A percentile compares a stretch with the other conserved stretches of the same genome.
These are phyloP conservation scores for Ceratocystis lukuohia DNA, from an alignment of 2,329 filamentous ascomycete genomes.

Conservation along the genomic window DNA sequence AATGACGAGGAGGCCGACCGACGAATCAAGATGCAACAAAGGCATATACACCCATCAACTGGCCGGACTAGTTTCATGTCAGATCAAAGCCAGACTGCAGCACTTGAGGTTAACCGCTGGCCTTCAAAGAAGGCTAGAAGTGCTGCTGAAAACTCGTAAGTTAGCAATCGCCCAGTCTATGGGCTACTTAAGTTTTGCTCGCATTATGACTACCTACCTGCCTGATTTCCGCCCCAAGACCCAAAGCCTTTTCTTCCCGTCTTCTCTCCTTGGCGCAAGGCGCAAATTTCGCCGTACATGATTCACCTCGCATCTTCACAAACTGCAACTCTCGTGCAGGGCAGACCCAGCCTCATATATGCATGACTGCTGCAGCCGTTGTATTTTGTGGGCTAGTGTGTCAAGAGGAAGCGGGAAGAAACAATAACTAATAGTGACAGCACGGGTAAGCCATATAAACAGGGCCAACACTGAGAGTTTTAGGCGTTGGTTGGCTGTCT, in stretches of 20 bases:
- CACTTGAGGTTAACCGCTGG: conserved; percentile 6
- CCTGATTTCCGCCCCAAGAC: not conserved
- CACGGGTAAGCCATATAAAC: conserved; percentile 1
- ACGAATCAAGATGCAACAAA: conserved; percentile 8
- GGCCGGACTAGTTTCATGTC: conserved; percentile 8
- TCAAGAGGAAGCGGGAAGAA: conserved; percentile 3
- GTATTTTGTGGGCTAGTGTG: not conserved
- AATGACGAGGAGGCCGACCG: conserved; percentile 3
- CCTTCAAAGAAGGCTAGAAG: not conserved
- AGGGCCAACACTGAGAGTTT: not conserved
- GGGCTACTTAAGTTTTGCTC: not conserved
- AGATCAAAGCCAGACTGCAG: conserved; percentile 13
- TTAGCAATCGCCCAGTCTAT: not conserved
- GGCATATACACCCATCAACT: conserved; percentile 9
- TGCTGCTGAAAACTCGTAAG: not conserved
- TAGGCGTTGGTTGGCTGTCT: not conserved
- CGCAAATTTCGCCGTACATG: not conserved
- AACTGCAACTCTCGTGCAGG: not conserved
- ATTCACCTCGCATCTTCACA: not conserved
- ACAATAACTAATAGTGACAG: not conserved
- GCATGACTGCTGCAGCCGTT: not conserved
- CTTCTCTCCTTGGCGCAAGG: not conserved
- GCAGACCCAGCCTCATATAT: not conserved
- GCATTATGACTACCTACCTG: not conserved
- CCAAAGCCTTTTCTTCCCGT: not conserved